Base-by-base conservation (phyloP, 352 stramenopile genomes). In the Pythium brachiatum region DNA sequence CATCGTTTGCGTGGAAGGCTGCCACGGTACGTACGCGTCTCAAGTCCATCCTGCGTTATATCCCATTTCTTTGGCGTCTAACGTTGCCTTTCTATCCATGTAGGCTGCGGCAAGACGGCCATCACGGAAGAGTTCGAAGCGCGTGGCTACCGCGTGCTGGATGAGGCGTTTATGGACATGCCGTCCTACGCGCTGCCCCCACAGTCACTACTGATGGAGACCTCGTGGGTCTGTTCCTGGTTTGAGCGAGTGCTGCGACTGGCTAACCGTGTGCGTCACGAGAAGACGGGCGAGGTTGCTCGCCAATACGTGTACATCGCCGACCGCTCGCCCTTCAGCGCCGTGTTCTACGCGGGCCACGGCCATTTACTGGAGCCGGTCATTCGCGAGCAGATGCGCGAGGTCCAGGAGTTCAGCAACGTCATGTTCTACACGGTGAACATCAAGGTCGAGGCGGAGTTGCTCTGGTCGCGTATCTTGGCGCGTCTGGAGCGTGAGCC, bases 131-230 rank as follows among this genome's bases (percentile, higher is more conserved):
- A 90, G 66, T 93, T 96, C 56, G 76, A 83, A 53, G 70, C 73
- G 9, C 79, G 83, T 31, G 86, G 86, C 47, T 95, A 93, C 70
- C 70, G 76, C 63, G 79, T 94, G 29, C 69, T 96, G 41, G 83
- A 95, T 57, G 88, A 96, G 61, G 86, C 85, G 26, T 96, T 96
- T 65, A 84, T 96, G 64, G 74, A 92, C 75, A 95, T 96, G 88
- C 85, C 86, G 8, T 70, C 78, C 15, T 91, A 94, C 57, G 80
- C 82, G 26, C 72, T 96, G 57, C 83, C 92, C 61, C 86, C 88
- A n/a, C 88, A 96, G 69, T 94, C 86, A 25, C 74, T 96, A 26
- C 83, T 96, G 38, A 95, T 95, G 86, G 88, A 96, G 66, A 95
- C 86, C 32, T 88, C 80, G 29, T 96, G 88, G 88, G 86, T 96